Evolutionary conservation across 352 stramenopile species (phyloP).

Genomic region (Phytophthora tubulina): DNA sequence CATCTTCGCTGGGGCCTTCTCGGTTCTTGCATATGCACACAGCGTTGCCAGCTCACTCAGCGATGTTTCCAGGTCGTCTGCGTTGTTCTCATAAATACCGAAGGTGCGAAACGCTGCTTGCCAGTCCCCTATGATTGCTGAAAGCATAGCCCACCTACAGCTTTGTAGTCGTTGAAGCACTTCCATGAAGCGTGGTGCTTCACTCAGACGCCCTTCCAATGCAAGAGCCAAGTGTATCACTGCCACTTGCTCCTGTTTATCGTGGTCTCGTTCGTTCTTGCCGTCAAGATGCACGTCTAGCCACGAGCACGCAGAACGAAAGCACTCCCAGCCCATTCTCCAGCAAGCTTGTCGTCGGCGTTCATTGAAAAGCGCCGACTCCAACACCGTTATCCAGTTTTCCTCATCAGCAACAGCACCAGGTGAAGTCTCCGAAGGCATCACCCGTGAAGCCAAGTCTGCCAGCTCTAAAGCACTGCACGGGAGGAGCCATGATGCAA

Average conservation of each 20-base stretch:
- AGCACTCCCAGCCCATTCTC: constrained; percentile 75
- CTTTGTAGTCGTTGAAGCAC: constrained; percentile 49
- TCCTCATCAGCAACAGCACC: background rate
- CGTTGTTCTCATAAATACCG: constrained; percentile 12
- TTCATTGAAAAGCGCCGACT: constrained; percentile 45
- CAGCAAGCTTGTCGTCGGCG: constrained; percentile 45
- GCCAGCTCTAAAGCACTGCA: constrained; percentile 51
- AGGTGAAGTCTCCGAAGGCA: constrained; percentile 4
- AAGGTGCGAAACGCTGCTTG: constrained; percentile 27
- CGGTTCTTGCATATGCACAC: constrained; percentile 48
- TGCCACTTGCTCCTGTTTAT: constrained; percentile 30
- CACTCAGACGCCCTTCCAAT: constrained; percentile 65
- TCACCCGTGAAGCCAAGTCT: constrained; percentile 36
- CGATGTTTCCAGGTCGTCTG: constrained; percentile 25
- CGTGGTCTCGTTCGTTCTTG: constrained; percentile 21
- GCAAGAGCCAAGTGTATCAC: constrained; percentile 58
- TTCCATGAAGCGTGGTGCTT: constrained; percentile 42
- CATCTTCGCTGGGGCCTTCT: constrained; percentile 50
- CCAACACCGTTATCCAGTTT: constrained; percentile 47
- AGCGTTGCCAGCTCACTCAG: constrained; percentile 59
- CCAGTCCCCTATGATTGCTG: constrained; percentile 63
- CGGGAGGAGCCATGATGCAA: constrained; percentile 36
- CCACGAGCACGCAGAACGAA: constrained; percentile 66
- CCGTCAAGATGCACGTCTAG: constrained; percentile 54
- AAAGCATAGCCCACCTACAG: constrained; percentile 36